Evolutionary conservation across 257 asterid species (phyloP).

Genomic region (Solanum commersonii): DNA sequence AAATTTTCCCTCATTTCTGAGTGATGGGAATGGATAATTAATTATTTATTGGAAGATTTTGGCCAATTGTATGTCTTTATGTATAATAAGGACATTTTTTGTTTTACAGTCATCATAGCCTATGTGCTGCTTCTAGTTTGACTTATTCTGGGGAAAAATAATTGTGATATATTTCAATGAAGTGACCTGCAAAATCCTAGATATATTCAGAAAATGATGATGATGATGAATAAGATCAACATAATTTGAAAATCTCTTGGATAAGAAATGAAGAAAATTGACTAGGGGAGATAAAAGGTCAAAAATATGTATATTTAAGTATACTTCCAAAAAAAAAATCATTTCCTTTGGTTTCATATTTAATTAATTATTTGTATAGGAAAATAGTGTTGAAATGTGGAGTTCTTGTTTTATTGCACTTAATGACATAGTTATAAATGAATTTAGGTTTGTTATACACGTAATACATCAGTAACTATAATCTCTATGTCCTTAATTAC

Average conservation of each 20-base stretch:
- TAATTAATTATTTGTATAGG: background rate
- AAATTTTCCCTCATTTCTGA: background rate
- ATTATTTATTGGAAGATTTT: background rate
- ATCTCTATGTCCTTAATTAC: too few species aligned
- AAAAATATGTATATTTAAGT: background rate
- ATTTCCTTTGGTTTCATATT: background rate
- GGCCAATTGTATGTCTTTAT: background rate
- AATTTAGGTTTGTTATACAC: background rate
- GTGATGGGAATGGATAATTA: background rate
- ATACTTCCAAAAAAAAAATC: background rate
- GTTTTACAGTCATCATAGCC: slow-evolving; percentile 12
- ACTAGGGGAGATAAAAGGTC: background rate
- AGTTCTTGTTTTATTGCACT: background rate
- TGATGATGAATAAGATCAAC: background rate
- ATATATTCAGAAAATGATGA: background rate
- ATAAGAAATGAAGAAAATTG: background rate
- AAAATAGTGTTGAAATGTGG: background rate
- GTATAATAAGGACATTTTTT: slow-evolving; percentile 1
- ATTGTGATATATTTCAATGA: background rate
- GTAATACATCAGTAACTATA: background rate
- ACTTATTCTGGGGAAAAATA: background rate
- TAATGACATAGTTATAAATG: background rate
- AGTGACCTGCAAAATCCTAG: background rate
- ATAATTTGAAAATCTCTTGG: background rate
- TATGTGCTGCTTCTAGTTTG: slow-evolving; percentile 8